Evolutionary conservation across 208 protist genomes (phyloP), one percentile per base, ranked within the genome.

Genomic region (Strigomonas culicis): DNA sequence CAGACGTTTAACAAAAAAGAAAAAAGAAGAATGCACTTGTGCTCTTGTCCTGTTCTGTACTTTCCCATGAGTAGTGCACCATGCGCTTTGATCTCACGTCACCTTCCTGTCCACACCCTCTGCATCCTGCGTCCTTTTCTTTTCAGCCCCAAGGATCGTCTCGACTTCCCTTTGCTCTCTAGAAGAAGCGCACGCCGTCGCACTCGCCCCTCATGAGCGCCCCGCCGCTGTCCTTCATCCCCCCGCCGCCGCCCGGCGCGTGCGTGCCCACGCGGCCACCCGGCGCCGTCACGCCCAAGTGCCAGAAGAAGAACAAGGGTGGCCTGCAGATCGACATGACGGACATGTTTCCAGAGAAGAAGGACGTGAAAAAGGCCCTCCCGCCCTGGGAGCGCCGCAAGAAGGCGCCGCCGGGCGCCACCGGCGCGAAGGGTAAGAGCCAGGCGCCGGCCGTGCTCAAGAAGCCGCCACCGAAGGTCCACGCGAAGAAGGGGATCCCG

Each of bases 291-390:
- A 7, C 47, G 10, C 30, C n/a, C 6, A 71, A 69, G 19, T 57
- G 66, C 13, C 59, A 68, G 30, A 81, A 74, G 32, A 44, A 21
- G 52, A 4, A 31, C 30, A 21, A 63, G 8, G 74, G 74, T 36
- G 78, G 78, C n/a, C 60, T 84, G 24, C 47, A 32, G 25, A 51
- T 84, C 15, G 78, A 84, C 68, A 84, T 84, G 78, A 67, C 69
- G 0, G 60, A 70, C 28, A 30, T 79, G 39, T 79, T 84, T 30
- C 68, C 53, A 0, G 63, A 28, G 21, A 75, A 64, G 36, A 74
- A 72, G 47, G 43, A 59, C 19, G 31, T 24, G 22, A 78, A 72
- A 51, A 79, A 79, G 56, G 51, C 63, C 15, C 28, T 84, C n/a
- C 78, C 78, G 15, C 77, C 77, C 31, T 83, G 77, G 73, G 59